phyloP scores from a whole-genome alignment of 441 rosid genomes.

The Mallotus repandus region DNA sequence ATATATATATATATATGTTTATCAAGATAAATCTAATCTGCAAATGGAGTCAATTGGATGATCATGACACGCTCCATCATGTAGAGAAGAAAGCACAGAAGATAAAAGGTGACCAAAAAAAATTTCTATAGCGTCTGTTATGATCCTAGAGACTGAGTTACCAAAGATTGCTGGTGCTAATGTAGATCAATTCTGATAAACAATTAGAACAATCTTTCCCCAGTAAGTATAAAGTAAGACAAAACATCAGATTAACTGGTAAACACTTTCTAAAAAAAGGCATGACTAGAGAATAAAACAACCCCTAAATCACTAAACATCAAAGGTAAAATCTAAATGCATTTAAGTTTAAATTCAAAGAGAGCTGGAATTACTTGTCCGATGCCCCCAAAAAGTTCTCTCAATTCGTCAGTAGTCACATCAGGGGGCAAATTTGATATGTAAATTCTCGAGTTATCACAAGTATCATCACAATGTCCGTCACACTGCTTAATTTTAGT shows the following conservation, averaged over 20 bases:
- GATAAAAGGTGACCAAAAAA: not conserved
- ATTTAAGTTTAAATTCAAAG: slow-evolving; percentile 12
- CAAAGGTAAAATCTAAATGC: not conserved
- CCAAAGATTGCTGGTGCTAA: not conserved
- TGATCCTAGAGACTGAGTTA: not conserved
- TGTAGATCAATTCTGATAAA: not conserved
- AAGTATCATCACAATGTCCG: slow-evolving; percentile 68
- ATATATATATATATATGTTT: too few relatives aligned
- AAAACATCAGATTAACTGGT: not conserved
- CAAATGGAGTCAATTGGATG: not conserved
- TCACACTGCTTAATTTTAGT: slow-evolving; percentile 84
- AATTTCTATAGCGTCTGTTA: not conserved
- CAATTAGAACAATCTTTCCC: not conserved
- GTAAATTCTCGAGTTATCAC: slow-evolving; percentile 92
- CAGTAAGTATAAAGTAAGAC: not conserved
- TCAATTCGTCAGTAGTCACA: slow-evolving; percentile 82
- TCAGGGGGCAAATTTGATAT: slow-evolving; percentile 93
- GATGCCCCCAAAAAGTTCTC: slow-evolving; percentile 93
- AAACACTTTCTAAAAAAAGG: not conserved
- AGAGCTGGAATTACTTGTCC: slow-evolving; percentile 69
- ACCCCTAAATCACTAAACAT: not conserved
- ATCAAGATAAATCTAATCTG: not conserved
- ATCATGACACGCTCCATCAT: not conserved
- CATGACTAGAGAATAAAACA: not conserved
- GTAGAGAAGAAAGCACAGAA: not conserved